Percentiles rank a stretch among this genome's conserved stretches.
phyloP scores from a whole-genome alignment of 176 grass and related monocot genomes.

The Carex kokanica region DNA sequence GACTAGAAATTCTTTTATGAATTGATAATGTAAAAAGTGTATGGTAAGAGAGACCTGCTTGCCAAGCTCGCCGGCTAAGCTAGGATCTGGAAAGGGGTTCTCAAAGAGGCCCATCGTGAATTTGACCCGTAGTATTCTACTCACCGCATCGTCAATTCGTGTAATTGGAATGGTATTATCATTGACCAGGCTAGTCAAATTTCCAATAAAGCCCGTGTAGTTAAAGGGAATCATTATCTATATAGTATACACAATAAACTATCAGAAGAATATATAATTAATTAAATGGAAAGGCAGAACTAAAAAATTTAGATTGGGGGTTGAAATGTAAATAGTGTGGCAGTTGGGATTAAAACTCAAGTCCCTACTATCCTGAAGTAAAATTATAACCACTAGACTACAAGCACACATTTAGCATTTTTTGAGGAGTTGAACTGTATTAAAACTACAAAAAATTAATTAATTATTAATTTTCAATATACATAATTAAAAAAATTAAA shows the following conservation, averaged over 20 bases:
- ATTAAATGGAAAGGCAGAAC: not conserved
- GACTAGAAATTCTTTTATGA: not conserved
- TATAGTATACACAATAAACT: not conserved
- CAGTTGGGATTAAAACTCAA: too few species aligned
- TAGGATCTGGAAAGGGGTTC: constrained; percentile 50
- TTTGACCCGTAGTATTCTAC: constrained; percentile 60
- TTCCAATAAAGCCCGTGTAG: constrained; percentile 31
- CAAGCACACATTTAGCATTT: too few species aligned
- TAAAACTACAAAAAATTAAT: too few species aligned
- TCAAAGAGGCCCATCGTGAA: constrained; percentile 72
- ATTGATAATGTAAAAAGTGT: constrained; percentile 12
- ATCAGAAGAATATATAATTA: constrained; percentile 4
- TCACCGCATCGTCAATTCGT: constrained; percentile 70
- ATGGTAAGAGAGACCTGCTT: constrained; percentile 34
- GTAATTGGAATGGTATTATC: constrained; percentile 43
- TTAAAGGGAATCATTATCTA: constrained; percentile 48
- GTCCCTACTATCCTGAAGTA: too few species aligned
- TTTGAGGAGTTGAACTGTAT: too few species aligned
- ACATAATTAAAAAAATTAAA: too few species aligned
- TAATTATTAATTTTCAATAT: too few species aligned
- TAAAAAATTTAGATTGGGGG: too few species aligned
- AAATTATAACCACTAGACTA: too few species aligned
- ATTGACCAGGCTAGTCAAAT: constrained; percentile 39
- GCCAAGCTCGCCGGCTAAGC: constrained; percentile 48
- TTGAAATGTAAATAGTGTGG: too few species aligned